Evolutionary conservation across 331 rosid genomes (phyloP).

Genomic region (Telfairia occidentalis): DNA sequence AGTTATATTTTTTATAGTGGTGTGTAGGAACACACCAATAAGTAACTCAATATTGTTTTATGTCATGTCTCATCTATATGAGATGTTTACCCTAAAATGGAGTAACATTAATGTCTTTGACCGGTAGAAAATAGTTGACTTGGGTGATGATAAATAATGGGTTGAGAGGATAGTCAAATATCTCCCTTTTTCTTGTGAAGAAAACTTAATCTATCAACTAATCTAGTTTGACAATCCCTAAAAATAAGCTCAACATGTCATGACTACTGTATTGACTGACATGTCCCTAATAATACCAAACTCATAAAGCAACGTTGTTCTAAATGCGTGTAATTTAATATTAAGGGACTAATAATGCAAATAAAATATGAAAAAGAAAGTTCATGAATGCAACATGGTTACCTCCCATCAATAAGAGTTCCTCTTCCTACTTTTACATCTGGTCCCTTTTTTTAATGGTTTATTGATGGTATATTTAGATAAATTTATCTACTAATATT

Average conservation of each 20-base stretch:
- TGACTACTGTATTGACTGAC: constrained; percentile 4
- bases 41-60: too few species aligned
- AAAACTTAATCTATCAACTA: neutral
- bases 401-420: neutral
- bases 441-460: neutral
- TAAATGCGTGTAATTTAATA: neutral
- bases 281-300: neutral
- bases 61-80: neutral
- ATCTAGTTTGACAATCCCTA: neutral
- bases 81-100: neutral
- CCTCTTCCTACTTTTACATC: neutral
- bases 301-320: neutral
- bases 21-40: too few species aligned
- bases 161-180: neutral
- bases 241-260: neutral
- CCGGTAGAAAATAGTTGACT: neutral
- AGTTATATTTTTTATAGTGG: too few species aligned
- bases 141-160: neutral
- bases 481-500: neutral
- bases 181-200: neutral
- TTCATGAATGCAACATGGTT: neutral
- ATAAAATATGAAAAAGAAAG: neutral
- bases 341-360: neutral
- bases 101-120: neutral
- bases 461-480: neutral